Conservation (phyloP, 2,329 filamentous ascomycete species). For the Erysiphe neolycopersici region DNA sequence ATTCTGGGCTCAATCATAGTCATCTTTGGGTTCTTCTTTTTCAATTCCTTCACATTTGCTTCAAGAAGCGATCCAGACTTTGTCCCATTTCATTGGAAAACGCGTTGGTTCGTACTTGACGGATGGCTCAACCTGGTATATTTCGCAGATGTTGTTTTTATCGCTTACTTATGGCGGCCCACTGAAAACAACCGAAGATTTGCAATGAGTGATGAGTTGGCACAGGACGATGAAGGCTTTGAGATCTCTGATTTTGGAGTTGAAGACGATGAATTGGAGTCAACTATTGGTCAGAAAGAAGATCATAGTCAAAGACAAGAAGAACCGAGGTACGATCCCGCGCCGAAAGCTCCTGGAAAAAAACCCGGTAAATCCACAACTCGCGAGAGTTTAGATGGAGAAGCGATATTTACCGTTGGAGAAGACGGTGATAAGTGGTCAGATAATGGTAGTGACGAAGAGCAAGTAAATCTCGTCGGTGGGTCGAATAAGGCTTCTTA, state of each 20-base stretch:
- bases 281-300: constrained; percentile 18
- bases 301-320: constrained; percentile 17
- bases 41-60: constrained; percentile 89
- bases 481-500: neutral
- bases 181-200: constrained; percentile 93
- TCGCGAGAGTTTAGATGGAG: constrained; percentile 47
- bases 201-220: constrained; percentile 97
- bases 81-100: constrained; percentile 92
- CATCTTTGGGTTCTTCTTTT: constrained; percentile 95
- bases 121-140: constrained; percentile 96
- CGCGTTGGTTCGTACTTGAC: constrained; percentile 87
- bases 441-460: constrained; percentile 39
- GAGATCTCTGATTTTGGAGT: constrained; percentile 80
- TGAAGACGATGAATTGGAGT: constrained; percentile 30
- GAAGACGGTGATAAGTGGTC: constrained; percentile 64
- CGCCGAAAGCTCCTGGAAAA: constrained; percentile 4
- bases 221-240: constrained; percentile 95
- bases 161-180: constrained; percentile 89
- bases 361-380: constrained; percentile 15
- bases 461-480: constrained; percentile 22
- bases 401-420: constrained; percentile 88
- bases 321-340: constrained; percentile 14
- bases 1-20: constrained; percentile 79
- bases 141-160: constrained; percentile 71
- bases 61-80: constrained; percentile 66